Evolutionary conservation across 805 yeast species (phyloP).

Genomic region (Lachancea mirantina): DNA sequence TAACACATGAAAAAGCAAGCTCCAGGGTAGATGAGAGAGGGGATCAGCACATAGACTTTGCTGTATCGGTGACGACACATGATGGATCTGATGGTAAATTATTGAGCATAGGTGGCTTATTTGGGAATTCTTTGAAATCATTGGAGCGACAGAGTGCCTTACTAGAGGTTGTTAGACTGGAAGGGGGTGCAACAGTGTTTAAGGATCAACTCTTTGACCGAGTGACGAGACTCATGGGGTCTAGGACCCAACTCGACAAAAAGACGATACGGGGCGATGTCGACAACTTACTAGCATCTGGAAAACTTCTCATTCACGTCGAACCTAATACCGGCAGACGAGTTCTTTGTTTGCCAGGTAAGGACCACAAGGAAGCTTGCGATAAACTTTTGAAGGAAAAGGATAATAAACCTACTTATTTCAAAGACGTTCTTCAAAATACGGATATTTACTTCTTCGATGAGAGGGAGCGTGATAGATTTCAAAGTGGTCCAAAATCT

Average conservation of each 20-base stretch:
- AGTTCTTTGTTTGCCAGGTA: conserved; percentile 21
- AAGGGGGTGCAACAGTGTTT: conserved; percentile 41
- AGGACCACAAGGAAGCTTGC: conserved; percentile 14
- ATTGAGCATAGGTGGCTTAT: conserved; percentile 28
- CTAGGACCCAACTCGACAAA: conserved; percentile 41
- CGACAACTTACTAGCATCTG: conserved; percentile 17
- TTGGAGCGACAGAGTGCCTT: conserved; percentile 39
- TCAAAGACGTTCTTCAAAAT: conserved; percentile 23
- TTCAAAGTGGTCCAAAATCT: conserved; percentile 25
- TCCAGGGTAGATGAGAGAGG: background rate
- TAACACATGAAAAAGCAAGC: background rate
- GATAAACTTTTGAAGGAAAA: conserved; percentile 21
- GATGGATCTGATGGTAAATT: conserved; percentile 3
- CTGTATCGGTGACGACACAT: background rate
- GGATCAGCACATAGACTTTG: background rate
- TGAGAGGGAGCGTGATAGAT: conserved; percentile 24
- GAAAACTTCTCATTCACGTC: conserved; percentile 15
- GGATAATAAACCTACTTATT: conserved; percentile 20
- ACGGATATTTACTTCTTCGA: conserved; percentile 31
- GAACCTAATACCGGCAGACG: conserved; percentile 19
- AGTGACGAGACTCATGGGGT: conserved; percentile 37
- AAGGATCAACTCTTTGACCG: conserved; percentile 35
- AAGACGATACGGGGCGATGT: conserved; percentile 46
- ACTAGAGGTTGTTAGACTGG: conserved; percentile 35
- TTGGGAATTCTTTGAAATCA: conserved; percentile 38